Conservation (phyloP, 2,329 filamentous ascomycete genomes). For the Rachicladosporium sp. region DNA sequence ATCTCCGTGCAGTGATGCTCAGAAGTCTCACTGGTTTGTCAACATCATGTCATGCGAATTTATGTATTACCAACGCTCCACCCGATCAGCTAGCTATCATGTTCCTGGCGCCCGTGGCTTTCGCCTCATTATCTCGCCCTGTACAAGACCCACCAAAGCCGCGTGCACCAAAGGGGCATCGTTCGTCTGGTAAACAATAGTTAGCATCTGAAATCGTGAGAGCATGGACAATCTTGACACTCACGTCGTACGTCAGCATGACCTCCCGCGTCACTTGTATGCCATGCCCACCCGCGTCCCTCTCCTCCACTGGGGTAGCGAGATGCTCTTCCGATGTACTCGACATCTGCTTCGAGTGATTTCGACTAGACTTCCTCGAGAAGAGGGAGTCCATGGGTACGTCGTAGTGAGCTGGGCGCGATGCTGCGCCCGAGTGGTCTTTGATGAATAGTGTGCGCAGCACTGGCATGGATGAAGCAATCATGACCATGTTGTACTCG, state of each 20-base stretch:
- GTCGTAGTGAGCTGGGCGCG: conserved; percentile 2
- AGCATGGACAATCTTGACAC: too few relatives aligned
- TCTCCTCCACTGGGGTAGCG: conserved; percentile 6
- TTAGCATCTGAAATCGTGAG: too few relatives aligned
- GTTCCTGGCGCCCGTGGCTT: background rate
- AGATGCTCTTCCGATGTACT: conserved; percentile 9
- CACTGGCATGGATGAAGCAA: conserved; percentile 18
- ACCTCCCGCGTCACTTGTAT: conserved; percentile 14
- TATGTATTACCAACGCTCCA: too few relatives aligned
- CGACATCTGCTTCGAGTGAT: conserved; percentile 3
- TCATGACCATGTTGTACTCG: conserved; percentile 25
- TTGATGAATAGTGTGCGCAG: conserved; percentile 15
- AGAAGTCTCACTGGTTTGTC: too few relatives aligned
- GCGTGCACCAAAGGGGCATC: conserved; percentile 18
- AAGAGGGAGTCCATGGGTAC: background rate
- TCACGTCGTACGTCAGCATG: conserved; percentile 9
- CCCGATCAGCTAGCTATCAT: too few relatives aligned
- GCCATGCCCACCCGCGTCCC: conserved; percentile 8
- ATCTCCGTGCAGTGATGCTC: too few relatives aligned
- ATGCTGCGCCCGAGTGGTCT: conserved; percentile 3
- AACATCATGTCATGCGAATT: too few relatives aligned
- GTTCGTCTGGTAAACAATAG: background rate
- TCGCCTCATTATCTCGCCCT: conserved; percentile 13
- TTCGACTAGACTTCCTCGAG: conserved; percentile 8
- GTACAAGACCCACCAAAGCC: conserved; percentile 17